These are phyloP conservation scores for Candida coleopterorum DNA, from an alignment of 805 yeast species.

Conservation along the genomic window DNA sequence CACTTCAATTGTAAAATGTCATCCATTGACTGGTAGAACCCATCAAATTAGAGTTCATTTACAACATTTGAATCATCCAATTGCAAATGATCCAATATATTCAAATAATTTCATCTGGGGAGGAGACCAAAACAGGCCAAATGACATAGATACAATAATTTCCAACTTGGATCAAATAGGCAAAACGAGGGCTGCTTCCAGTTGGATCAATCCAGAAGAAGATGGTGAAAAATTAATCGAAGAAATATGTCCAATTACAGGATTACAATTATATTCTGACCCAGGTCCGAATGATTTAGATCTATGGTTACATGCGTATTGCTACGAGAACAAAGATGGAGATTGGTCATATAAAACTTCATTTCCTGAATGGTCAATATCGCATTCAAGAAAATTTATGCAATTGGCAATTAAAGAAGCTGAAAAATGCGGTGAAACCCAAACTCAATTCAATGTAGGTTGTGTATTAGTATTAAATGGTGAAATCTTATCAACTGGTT, in stretches of 20 bases:
- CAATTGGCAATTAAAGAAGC: constrained; percentile 74
- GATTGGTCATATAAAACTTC: constrained; percentile 74
- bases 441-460: constrained; percentile 92
- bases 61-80: constrained; percentile 57
- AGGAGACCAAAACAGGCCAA: constrained; percentile 40
- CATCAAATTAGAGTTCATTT: constrained; percentile 94
- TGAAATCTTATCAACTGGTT: constrained; percentile 71
- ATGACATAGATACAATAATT: constrained; percentile 46
- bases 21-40: constrained; percentile 88
- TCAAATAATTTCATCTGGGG: constrained; percentile 85
- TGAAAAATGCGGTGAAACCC: constrained; percentile 70
- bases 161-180: constrained; percentile 59
- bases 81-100: constrained; percentile 65
- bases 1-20: constrained; percentile 72
- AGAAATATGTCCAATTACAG: constrained; percentile 61
- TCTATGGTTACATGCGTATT: constrained; percentile 87
- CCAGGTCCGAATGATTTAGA: constrained; percentile 87
- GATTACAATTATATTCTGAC: constrained; percentile 68
- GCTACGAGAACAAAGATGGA: constrained; percentile 56
- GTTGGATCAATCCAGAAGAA: constrained; percentile 58
- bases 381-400: constrained; percentile 60
- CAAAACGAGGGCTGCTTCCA: constrained; percentile 58
- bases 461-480: constrained; percentile 68
- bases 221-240: constrained; percentile 66
- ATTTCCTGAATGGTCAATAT: constrained; percentile 79